Percentiles rank a stretch among this genome's conserved stretches.
Evolutionary conservation across 2,329 filamentous ascomycete genomes (phyloP).

Genomic region (Talaromyces sp.): DNA sequence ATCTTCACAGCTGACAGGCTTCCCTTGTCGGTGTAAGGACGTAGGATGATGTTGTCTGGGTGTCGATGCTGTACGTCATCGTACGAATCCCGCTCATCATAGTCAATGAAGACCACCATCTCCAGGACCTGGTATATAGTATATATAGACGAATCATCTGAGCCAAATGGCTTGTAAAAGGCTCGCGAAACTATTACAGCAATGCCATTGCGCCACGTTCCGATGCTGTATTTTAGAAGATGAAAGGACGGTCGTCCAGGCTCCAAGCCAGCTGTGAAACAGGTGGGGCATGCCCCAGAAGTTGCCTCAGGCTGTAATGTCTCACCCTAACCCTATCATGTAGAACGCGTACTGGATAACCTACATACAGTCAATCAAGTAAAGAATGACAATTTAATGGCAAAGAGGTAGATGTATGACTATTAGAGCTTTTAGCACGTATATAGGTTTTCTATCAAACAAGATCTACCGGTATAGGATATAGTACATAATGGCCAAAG

Average conservation of each 20-base stretch:
- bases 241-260: neutral
- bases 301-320: no score
- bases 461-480: neutral
- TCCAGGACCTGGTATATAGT: constrained; percentile 15
- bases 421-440: neutral
- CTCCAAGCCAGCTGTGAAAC: neutral
- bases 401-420: neutral
- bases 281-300: neutral
- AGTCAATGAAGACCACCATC: constrained; percentile 48
- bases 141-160: constrained; percentile 9
- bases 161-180: constrained; percentile 14
- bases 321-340: neutral
- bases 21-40: constrained; percentile 16
- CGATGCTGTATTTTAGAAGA: neutral
- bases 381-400: neutral
- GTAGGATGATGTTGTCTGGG: constrained; percentile 15
- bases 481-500: neutral
- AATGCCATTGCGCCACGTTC: neutral
- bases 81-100: constrained; percentile 38
- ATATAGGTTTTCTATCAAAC: neutral
- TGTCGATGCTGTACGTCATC: constrained; percentile 23
- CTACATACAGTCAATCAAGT: neutral
- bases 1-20: neutral
- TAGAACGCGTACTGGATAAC: no score
- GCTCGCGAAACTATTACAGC: neutral